Evolutionary conservation across 345 rosid species (phyloP), one percentile per base, ranked within the genome.

Genomic region (thale cress (Arabidopsis thaliana)): DNA sequence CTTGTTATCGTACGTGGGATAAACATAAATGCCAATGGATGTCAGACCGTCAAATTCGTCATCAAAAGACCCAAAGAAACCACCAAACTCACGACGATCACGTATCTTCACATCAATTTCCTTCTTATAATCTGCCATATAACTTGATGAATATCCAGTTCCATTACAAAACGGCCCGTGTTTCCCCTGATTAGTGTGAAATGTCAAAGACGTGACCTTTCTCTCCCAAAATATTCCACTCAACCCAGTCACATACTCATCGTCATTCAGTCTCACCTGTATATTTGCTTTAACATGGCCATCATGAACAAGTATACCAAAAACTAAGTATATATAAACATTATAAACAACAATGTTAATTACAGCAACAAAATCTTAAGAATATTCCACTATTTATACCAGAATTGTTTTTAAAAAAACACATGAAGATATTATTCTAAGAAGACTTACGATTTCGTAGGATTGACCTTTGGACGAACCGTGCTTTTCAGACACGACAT

Each of bases 191-290:
- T 56, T 69, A 44, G 74, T 69, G 74, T 33, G 3, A 57, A 69
- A 44, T 20, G 44, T 69, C 65, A 69, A 69, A 57, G 44, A 42
- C 9, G 12, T 12, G 53, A 55, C 0, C 4, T 28, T 33, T 0
- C 3, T 1, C 13, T 0, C 0, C 0, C 0, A 1, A 67, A 0
- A 2, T 8, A 23, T 4, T n/a, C 61, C 61, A 53, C 73, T 69
- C 20, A 69, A 69, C 6, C 33, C 55, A 42, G 65, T 69, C 73
- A 69, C 13, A 69, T 69, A 51, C 56, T 51, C 56, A 51, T 51
- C 6, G 56, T 51, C 3, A 24, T 51, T 10, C 30, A 51, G 32
- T 23, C 23, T 28, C 32, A 28, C 32, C 32, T 28, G 32, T 28
- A 28, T 28, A 28, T n/a, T n/a, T n/a, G n/a, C n/a, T n/a, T n/a